phyloP scores from a whole-genome alignment of 768 basidiomycete genomes.

The Russula brevipes region DNA sequence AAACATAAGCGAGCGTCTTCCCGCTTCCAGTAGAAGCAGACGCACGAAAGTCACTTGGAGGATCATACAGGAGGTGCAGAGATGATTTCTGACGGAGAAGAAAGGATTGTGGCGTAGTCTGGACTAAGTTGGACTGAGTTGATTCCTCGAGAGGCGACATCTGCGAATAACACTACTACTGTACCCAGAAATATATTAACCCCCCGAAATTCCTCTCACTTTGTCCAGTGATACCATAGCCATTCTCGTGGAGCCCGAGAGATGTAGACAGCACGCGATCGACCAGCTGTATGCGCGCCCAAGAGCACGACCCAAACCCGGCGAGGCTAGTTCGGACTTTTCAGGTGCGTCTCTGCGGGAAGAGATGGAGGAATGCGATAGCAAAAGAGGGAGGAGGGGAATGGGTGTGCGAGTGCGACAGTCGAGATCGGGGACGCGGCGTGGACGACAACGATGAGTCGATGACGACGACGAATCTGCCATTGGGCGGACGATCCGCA shows the following conservation, averaged over 20 bases:
- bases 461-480: too few relatives aligned
- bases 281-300: constrained; percentile 62
- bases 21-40: constrained; percentile 98
- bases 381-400: constrained; percentile 33
- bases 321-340: constrained; percentile 60
- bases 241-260: constrained; percentile 40
- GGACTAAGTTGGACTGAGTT: constrained; percentile 48
- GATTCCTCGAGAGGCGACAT: constrained; percentile 36
- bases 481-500: too few relatives aligned
- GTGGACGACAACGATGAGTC: too few relatives aligned
- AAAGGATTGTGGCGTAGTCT: constrained; percentile 82
- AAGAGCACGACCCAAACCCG: constrained; percentile 73
- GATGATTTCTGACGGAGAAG: constrained; percentile 49
- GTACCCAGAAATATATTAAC: constrained; percentile 61
- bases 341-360: constrained; percentile 63
- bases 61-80: constrained; percentile 61
- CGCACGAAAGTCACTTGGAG: constrained; percentile 79
- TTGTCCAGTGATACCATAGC: constrained; percentile 43
- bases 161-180: constrained; percentile 81
- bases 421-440: neutral
- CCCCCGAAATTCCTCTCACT: constrained; percentile 55
- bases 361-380: constrained; percentile 69
- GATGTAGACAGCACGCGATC: constrained; percentile 45
- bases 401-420: constrained; percentile 19
- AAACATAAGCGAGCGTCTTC: constrained; percentile 92